Conservation (phyloP, 2,329 filamentous ascomycete species). For the Chaetothyriales sp. region DNA sequence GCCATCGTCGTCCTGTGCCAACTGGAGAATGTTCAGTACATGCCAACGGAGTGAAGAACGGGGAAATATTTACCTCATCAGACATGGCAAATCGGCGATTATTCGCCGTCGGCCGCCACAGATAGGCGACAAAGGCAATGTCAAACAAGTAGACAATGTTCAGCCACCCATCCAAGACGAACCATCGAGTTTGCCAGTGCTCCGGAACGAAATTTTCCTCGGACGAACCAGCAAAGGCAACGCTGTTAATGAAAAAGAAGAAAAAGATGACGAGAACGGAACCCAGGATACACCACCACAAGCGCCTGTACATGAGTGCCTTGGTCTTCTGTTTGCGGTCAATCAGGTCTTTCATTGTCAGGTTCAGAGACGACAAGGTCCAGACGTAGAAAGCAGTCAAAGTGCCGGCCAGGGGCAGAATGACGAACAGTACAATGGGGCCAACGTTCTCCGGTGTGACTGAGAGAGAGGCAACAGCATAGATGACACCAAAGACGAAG, state of each 20-base stretch:
- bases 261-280: slow-evolving; percentile 92
- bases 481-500: slow-evolving; percentile 78
- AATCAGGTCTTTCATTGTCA: slow-evolving; percentile 89
- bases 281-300: slow-evolving; percentile 92
- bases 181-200: slow-evolving; percentile 97
- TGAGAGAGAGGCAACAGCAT: slow-evolving; percentile 75
- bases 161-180: slow-evolving; percentile 90
- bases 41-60: background rate
- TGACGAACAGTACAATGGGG: slow-evolving; percentile 79
- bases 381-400: slow-evolving; percentile 96
- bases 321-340: slow-evolving; percentile 90
- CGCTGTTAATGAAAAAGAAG: slow-evolving; percentile 98
- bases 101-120: slow-evolving; percentile 93
- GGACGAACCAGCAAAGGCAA: slow-evolving; percentile 73
- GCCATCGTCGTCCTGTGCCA: slow-evolving; percentile 94
- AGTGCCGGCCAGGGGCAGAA: slow-evolving; percentile 79
- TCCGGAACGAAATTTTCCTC: slow-evolving; percentile 85
- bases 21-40: slow-evolving; percentile 28
- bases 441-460: slow-evolving; percentile 82
- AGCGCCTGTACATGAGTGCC: slow-evolving; percentile 88
- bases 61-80: slow-evolving; percentile 52
- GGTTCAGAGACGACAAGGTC: slow-evolving; percentile 89
- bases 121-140: slow-evolving; percentile 80
- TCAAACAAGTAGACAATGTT: slow-evolving; percentile 93
- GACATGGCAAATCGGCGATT: slow-evolving; percentile 97